Conservation (phyloP, 495 filamentous ascomycete species). For the Amphirosellinia nigrospora region DNA sequence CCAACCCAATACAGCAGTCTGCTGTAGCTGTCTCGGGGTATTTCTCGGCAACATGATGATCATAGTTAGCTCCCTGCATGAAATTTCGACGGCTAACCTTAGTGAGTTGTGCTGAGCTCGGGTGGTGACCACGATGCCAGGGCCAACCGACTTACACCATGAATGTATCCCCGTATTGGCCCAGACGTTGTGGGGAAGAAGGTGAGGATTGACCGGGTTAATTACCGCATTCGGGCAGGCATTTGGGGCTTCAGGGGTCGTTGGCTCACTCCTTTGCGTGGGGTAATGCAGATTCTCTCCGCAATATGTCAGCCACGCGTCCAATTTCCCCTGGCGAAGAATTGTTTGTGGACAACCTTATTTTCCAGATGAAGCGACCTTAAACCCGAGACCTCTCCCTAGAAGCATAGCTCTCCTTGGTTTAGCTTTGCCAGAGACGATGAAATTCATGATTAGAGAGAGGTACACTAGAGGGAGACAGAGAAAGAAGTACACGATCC, state of each 20-base stretch:
- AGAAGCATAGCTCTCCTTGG: background rate
- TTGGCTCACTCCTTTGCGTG: conserved; percentile 17
- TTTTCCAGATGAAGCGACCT: background rate
- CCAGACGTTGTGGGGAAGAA: background rate
- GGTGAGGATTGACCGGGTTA: conserved; percentile 10
- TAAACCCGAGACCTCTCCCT: background rate
- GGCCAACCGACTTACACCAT: background rate
- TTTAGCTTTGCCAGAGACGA: background rate
- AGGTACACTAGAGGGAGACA: background rate
- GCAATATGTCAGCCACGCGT: conserved; percentile 21
- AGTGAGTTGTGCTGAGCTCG: background rate
- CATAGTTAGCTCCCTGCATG: background rate
- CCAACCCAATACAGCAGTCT: conserved; percentile 1
- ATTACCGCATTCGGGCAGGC: conserved; percentile 16
- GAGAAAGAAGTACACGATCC: background rate
- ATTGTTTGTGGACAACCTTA: conserved; percentile 10
- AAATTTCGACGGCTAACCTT: background rate
- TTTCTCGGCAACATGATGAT: conserved; percentile 14
- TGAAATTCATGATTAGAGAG: background rate
- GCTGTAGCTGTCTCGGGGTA: conserved; percentile 1
- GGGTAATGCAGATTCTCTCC: conserved; percentile 10
- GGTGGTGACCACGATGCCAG: background rate
- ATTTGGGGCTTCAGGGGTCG: conserved; percentile 12
- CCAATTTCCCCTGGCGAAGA: background rate
- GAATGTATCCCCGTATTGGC: background rate